phyloP scores from a whole-genome alignment of 176 grass and related monocot species.

The Zizania latifolia region DNA sequence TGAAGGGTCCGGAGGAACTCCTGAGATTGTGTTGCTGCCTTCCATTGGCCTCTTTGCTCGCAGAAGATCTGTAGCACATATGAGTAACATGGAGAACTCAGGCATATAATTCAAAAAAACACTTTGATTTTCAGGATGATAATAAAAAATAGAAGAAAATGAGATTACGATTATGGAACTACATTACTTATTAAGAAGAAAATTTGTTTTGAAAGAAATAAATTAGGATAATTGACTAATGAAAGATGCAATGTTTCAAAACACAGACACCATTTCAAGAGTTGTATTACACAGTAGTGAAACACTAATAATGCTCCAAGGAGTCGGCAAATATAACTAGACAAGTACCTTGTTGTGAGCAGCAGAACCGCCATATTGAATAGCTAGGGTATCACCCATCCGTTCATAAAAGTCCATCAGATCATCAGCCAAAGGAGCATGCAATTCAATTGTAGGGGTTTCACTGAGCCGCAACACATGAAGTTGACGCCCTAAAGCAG shows the following conservation, averaged over 20 bases:
- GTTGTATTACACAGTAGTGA: constrained; percentile 3
- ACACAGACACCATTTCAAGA: background rate
- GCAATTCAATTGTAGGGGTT: constrained; percentile 60
- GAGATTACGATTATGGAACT: background rate
- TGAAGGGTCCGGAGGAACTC: constrained; percentile 94
- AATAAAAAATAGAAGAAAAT: background rate
- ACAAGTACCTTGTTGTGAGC: constrained; percentile 92
- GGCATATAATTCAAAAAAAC: background rate
- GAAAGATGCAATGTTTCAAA: background rate
- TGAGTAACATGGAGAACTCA: constrained; percentile 13
- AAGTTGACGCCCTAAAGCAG: constrained; percentile 79
- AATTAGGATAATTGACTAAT: constrained; percentile 9
- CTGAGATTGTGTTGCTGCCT: constrained; percentile 87
- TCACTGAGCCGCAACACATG: constrained; percentile 52
- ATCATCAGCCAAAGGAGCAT: constrained; percentile 64
- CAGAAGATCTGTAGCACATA: constrained; percentile 72
- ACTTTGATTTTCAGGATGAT: background rate
- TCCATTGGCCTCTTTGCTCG: constrained; percentile 96
- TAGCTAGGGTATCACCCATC: constrained; percentile 87
- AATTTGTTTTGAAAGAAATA: constrained; percentile 14
- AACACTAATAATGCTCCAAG: background rate
- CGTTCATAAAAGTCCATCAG: constrained; percentile 89
- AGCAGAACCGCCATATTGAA: constrained; percentile 90
- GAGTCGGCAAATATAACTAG: constrained; percentile 14
- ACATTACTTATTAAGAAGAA: background rate